Evolutionary conservation across 106 monocot species (phyloP).

Genomic region (Dendrobium nobile): DNA sequence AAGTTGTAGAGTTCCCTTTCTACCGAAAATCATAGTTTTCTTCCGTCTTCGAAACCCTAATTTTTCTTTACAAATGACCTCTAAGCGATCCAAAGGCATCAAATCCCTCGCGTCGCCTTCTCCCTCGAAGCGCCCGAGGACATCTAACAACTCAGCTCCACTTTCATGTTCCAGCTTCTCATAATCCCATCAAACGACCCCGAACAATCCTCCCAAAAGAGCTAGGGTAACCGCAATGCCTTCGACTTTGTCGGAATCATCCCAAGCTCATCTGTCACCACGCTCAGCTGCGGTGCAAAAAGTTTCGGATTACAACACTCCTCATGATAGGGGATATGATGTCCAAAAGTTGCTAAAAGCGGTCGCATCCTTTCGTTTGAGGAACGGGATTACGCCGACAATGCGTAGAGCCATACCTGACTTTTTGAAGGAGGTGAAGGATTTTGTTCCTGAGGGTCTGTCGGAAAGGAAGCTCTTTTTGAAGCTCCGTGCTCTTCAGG

Average conservation of each 20-base stretch:
- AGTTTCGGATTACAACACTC: not conserved
- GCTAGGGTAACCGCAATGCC: not conserved
- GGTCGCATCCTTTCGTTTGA: not conserved
- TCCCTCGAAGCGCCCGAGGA: not conserved
- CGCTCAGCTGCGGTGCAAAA: not conserved
- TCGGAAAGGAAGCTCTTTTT: not conserved
- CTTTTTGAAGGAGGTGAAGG: slow-evolving; percentile 2
- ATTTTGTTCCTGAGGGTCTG: not conserved
- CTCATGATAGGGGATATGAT: not conserved
- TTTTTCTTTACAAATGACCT: too few species aligned
- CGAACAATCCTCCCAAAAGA: not conserved
- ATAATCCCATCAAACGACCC: not conserved
- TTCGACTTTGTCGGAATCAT: not conserved
- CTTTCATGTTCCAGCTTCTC: not conserved
- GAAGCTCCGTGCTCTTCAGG: not conserved
- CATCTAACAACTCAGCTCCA: not conserved
- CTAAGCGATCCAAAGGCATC: not conserved
- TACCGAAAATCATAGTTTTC: too few species aligned
- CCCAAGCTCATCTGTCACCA: not conserved
- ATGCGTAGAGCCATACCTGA: not conserved
- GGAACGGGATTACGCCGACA: not conserved
- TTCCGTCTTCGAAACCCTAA: too few species aligned
- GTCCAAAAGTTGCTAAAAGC: not conserved
- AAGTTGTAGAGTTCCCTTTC: too few species aligned
- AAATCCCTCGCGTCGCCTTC: not conserved